Evolutionary conservation across 495 filamentous ascomycete genomes (phyloP).

Genomic region (Hyphodiscus hymeniophilus): DNA sequence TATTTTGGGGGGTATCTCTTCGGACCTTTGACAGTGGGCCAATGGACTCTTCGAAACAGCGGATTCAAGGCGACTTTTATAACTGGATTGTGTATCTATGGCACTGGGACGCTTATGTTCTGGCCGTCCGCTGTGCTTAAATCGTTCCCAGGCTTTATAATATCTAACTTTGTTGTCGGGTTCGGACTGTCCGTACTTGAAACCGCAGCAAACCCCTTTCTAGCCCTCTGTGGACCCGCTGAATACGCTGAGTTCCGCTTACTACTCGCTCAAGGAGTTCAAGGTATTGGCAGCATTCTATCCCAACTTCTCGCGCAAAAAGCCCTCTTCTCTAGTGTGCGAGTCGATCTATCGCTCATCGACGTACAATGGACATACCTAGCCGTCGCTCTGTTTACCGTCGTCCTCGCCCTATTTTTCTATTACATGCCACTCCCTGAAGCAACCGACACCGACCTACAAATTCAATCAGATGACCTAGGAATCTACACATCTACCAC

Average conservation of each 20-base stretch:
- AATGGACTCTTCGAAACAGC: conserved; percentile 49
- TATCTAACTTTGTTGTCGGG: conserved; percentile 56
- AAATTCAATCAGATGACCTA: conserved; percentile 27
- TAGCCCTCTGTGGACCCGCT: conserved; percentile 46
- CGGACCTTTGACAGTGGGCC: conserved; percentile 55
- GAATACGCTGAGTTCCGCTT: conserved; percentile 48
- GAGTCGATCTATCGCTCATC: conserved; percentile 30
- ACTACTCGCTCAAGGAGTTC: conserved; percentile 59
- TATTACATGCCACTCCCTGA: conserved; percentile 51
- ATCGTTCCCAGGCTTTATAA: conserved; percentile 59
- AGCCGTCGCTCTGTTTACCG: conserved; percentile 63
- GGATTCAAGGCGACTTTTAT: conserved; percentile 57
- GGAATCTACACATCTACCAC: conserved; percentile 9
- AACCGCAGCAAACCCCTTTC: conserved; percentile 60
- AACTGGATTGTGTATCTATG: not conserved
- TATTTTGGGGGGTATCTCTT: conserved; percentile 51
- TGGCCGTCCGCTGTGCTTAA: conserved; percentile 56
- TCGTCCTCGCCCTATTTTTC: conserved; percentile 50
- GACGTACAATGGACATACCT: conserved; percentile 76
- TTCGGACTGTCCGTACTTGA: conserved; percentile 58
- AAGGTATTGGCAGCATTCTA: conserved; percentile 58
- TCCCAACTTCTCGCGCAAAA: conserved; percentile 58
- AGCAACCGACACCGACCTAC: conserved; percentile 41
- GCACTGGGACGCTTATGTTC: conserved; percentile 32
- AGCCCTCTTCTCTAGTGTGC: conserved; percentile 50